Conservation (phyloP, 257 asterid species). For the Solanum chmielewskii region DNA sequence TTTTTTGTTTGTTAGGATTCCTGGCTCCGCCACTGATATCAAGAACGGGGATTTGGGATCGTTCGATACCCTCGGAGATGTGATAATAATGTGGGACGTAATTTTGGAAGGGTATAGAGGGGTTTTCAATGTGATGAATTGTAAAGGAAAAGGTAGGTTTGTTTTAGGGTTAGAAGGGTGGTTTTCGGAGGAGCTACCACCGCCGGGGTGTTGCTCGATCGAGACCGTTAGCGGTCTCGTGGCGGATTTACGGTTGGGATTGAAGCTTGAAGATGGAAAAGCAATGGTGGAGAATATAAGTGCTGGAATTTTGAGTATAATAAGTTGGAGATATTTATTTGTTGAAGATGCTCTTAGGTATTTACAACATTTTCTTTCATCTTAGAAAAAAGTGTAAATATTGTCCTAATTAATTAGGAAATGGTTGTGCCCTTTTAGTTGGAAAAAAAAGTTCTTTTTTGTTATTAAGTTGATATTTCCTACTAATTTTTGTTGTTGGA, state of each 20-base stretch:
- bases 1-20: not conserved
- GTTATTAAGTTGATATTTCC: no score
- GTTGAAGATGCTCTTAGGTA: constrained; percentile 78
- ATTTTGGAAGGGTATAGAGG: constrained; percentile 45
- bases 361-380: constrained; percentile 66
- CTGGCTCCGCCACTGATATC: not conserved
- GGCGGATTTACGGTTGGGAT: constrained; percentile 68
- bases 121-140: constrained; percentile 59
- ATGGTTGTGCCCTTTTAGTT: not conserved
- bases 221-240: constrained; percentile 48
- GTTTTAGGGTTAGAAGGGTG: constrained; percentile 80
- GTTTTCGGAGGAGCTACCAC: constrained; percentile 78
- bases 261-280: constrained; percentile 27
- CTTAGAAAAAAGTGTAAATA: not conserved
- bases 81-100: constrained; percentile 60
- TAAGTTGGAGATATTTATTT: constrained; percentile 74
- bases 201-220: constrained; percentile 47
- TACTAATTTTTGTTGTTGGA: no score
- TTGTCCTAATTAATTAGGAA: not conserved
- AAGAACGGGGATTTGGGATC: not conserved
- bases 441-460: no score
- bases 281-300: constrained; percentile 60
- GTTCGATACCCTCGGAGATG: constrained; percentile 11
- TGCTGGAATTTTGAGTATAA: constrained; percentile 60
- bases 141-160: constrained; percentile 56